phyloP scores from a whole-genome alignment of 2,329 filamentous ascomycete genomes.

The Pseudocercospora eumusae region DNA sequence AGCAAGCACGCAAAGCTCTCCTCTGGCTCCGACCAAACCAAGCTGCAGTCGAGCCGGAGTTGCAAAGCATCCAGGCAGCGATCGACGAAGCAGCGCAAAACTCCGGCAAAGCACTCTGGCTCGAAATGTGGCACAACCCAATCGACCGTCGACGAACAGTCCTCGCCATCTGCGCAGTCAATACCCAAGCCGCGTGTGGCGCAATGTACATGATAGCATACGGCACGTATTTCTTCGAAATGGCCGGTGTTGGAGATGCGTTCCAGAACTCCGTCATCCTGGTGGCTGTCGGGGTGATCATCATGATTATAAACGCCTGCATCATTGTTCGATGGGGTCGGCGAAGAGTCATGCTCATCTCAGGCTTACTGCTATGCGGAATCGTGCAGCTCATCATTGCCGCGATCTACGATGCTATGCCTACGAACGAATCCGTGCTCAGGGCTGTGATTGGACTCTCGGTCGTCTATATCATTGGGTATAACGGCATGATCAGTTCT shows the following conservation, averaged over 20 bases:
- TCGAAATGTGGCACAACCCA: conserved; percentile 43
- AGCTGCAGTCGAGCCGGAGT: conserved; percentile 23
- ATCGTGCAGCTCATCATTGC: conserved; percentile 58
- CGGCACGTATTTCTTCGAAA: conserved; percentile 58
- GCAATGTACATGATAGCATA: conserved; percentile 44
- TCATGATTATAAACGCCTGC: conserved; percentile 56
- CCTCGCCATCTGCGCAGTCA: conserved; percentile 41
- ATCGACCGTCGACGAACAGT: conserved; percentile 41
- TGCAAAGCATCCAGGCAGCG: conserved; percentile 37
- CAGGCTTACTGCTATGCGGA: conserved; percentile 55
- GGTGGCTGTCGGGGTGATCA: conserved; percentile 54
- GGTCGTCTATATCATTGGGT: conserved; percentile 56
- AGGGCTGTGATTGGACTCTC: conserved; percentile 57
- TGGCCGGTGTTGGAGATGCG: conserved; percentile 57
- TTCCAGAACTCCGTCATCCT: conserved; percentile 61
- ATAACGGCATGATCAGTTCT: conserved; percentile 56
- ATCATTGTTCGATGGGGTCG: conserved; percentile 57
- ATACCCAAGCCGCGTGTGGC: conserved; percentile 43
- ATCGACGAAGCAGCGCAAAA: conserved; percentile 41
- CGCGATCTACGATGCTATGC: conserved; percentile 52
- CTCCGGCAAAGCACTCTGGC: conserved; percentile 35
- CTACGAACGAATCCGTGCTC: conserved; percentile 42
- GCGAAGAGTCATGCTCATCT: conserved; percentile 56
- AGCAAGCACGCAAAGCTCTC: conserved; percentile 36
- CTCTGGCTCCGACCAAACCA: conserved; percentile 37